Evolutionary conservation across 2,329 filamentous ascomycete genomes (phyloP).

Genomic region (Periconia sp.): DNA sequence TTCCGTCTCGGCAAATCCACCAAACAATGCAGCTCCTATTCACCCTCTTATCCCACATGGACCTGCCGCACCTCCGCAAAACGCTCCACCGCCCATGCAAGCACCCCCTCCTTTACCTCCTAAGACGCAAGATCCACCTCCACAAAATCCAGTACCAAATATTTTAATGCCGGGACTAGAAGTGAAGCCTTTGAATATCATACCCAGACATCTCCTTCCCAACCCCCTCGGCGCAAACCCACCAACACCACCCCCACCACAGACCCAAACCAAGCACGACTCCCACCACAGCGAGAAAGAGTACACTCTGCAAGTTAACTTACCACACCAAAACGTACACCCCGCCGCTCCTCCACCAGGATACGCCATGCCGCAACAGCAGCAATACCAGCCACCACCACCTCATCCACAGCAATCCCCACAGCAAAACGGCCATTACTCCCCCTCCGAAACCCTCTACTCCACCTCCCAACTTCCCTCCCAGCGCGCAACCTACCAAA

Average conservation of each 20-base stretch:
- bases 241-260: conserved; percentile 1
- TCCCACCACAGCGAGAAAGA: conserved; percentile 4
- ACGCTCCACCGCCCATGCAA: background rate
- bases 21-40: conserved; percentile 6
- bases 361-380: no score
- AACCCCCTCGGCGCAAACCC: conserved; percentile 6
- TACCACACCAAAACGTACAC: background rate
- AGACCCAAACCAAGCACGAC: conserved; percentile 5
- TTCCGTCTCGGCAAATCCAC: conserved; percentile 12
- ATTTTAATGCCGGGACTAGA: background rate
- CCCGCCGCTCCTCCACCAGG: no score
- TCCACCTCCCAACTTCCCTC: background rate
- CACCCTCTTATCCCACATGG: background rate
- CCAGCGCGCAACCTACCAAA: background rate
- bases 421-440: background rate
- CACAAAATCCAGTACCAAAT: background rate
- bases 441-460: background rate
- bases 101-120: background rate
- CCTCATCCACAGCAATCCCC: background rate
- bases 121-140: background rate
- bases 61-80: background rate
- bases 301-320: background rate
- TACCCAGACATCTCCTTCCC: background rate
- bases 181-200: background rate
- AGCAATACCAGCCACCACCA: no score